A percentile compares a stretch with the other conserved stretches of the same genome.
These are phyloP conservation scores for Solanum hybrid DNA, from an alignment of 305 asterid genomes.

Conservation along the genomic window DNA sequence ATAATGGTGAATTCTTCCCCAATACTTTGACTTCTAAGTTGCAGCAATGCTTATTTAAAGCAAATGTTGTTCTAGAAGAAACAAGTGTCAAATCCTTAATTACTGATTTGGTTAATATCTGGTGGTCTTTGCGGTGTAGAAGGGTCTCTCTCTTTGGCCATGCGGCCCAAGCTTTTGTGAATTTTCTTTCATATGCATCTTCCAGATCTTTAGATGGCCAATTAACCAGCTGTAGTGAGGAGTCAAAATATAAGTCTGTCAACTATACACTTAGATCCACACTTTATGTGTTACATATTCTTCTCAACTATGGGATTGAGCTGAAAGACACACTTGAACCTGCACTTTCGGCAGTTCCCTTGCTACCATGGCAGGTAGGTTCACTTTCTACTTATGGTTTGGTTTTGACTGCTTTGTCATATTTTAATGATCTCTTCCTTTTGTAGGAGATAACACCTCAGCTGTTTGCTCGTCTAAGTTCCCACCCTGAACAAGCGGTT, in stretches of 20 bases:
- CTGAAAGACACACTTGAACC: constrained; percentile 72
- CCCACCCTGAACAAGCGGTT: constrained; percentile 85
- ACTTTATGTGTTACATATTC: constrained; percentile 70
- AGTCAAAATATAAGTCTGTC: constrained; percentile 42
- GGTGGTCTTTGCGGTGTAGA: constrained; percentile 85
- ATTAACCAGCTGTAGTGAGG: constrained; percentile 45
- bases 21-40: constrained; percentile 58
- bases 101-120: constrained; percentile 58
- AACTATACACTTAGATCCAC: constrained; percentile 82
- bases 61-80: constrained; percentile 33
- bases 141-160: constrained; percentile 87
- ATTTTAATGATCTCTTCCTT: constrained; percentile 29
- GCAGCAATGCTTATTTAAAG: constrained; percentile 43
- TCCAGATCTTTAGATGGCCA: constrained; percentile 50
- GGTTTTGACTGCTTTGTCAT: constrained; percentile 11
- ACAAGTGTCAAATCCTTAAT: constrained; percentile 35
- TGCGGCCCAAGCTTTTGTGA: constrained; percentile 86
- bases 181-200: constrained; percentile 80
- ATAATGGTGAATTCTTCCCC: constrained; percentile 42
- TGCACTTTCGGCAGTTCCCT: constrained; percentile 77
- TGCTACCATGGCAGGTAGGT: constrained; percentile 97
- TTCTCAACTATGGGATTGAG: constrained; percentile 89
- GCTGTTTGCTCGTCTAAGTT: constrained; percentile 87
- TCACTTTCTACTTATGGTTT: constrained; percentile 4
- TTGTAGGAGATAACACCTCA: constrained; percentile 95